Percentiles rank a stretch among this genome's conserved stretches.
Evolutionary conservation across 2,329 filamentous ascomycete genomes (phyloP).

Genomic region (Pseudodiploospora longispora): DNA sequence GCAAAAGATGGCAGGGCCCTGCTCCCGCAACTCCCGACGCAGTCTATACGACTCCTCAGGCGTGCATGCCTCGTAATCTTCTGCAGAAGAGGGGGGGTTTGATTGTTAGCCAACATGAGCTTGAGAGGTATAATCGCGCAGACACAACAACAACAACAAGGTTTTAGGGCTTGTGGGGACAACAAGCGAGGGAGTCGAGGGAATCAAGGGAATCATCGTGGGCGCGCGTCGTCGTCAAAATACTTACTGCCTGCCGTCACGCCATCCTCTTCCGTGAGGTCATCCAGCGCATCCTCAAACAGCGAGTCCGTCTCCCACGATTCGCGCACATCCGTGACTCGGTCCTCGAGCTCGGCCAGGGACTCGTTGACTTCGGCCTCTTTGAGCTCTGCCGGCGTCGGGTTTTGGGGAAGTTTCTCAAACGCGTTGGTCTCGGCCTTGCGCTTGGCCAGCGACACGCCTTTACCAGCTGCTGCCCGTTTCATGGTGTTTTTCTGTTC

Average conservation of each 20-base stretch:
- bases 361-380: conserved; percentile 27
- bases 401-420: conserved; percentile 24
- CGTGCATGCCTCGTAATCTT: conserved; percentile 48
- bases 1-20: conserved; percentile 74
- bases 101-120: not conserved
- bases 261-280: conserved; percentile 45
- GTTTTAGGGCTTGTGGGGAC: not conserved
- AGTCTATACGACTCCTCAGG: conserved; percentile 61
- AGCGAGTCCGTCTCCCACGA: conserved; percentile 58
- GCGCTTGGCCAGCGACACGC: conserved; percentile 23
- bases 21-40: conserved; percentile 61
- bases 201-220: too few relatives aligned
- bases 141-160: not conserved
- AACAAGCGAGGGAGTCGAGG: too few relatives aligned
- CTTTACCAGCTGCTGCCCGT: conserved; percentile 15
- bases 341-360: conserved; percentile 40
- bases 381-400: conserved; percentile 28
- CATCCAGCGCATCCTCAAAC: conserved; percentile 54
- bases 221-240: too few relatives aligned
- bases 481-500: conserved; percentile 4
- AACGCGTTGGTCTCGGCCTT: conserved; percentile 28
- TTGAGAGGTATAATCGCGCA: not conserved
- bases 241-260: conserved; percentile 36
- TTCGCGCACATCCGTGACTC: conserved; percentile 42
- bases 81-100: too few relatives aligned